Conservation (phyloP, 495 filamentous ascomycete species). For the Penicillium roqueforti region DNA sequence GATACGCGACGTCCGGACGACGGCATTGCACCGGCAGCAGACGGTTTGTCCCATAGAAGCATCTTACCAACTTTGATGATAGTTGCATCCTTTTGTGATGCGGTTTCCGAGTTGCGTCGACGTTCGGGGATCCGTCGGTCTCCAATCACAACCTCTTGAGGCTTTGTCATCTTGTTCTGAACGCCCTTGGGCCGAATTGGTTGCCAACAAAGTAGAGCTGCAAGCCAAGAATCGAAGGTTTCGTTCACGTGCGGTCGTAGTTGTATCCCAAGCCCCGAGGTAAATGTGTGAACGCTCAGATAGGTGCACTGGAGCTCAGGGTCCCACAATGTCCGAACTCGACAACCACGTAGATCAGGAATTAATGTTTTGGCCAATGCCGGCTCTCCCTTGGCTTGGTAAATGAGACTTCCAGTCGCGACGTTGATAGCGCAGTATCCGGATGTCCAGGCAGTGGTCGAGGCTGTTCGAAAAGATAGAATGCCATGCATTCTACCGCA, state of each 20-base stretch:
- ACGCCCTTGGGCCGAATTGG: conserved; percentile 74
- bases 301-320: conserved; percentile 63
- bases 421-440: conserved; percentile 57
- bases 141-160: conserved; percentile 49
- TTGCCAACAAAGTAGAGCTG: conserved; percentile 91
- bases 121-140: conserved; percentile 50
- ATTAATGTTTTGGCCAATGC: conserved; percentile 59
- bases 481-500: conserved; percentile 54
- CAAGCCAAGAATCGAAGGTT: conserved; percentile 88
- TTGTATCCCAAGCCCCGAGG: conserved; percentile 65
- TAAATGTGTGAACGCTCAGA: conserved; percentile 72
- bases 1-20: conserved; percentile 41
- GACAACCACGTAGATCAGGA: conserved; percentile 81
- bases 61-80: conserved; percentile 98
- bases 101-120: conserved; percentile 59
- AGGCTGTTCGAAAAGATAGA: conserved; percentile 54
- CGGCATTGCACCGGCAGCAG: conserved; percentile 39
- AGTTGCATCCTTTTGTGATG: conserved; percentile 65
- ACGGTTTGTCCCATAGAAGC: conserved; percentile 73
- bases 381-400: conserved; percentile 54
- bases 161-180: conserved; percentile 69
- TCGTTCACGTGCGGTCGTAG: conserved; percentile 68
- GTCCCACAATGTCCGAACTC: conserved; percentile 64
- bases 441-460: conserved; percentile 50
- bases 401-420: conserved; percentile 52